phyloP scores from a whole-genome alignment of 495 filamentous ascomycete species.

The Aspergillus wentii region DNA sequence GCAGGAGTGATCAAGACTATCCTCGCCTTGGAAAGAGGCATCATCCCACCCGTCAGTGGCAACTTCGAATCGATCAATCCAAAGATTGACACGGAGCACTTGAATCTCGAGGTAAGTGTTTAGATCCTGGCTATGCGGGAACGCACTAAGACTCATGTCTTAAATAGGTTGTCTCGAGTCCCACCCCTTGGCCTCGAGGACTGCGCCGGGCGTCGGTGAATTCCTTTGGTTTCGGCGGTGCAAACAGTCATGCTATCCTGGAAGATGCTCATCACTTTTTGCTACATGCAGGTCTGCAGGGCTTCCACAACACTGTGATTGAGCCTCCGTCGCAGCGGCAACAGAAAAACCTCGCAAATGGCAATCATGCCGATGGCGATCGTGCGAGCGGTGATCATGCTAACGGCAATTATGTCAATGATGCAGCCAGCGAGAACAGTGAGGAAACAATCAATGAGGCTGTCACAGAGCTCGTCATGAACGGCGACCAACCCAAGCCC shows the following conservation, averaged over 20 bases:
- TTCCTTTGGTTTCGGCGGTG: constrained; percentile 27
- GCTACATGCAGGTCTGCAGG: constrained; percentile 1
- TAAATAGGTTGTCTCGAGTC: constrained; percentile 2
- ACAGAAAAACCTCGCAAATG: no score
- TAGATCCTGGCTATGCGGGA: not conserved
- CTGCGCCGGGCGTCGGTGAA: constrained; percentile 21
- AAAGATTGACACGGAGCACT: constrained; percentile 9
- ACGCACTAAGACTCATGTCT: not conserved
- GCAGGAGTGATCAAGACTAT: constrained; percentile 37
- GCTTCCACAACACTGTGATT: not conserved
- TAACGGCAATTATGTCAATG: not conserved
- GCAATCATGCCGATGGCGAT: no score
- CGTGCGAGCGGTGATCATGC: not conserved
- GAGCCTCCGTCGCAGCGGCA: constrained; percentile 3
- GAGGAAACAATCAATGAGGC: no score
- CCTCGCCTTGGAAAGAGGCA: constrained; percentile 31
- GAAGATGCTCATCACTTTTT: constrained; percentile 25
- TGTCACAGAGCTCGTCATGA: no score
- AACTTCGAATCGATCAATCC: constrained; percentile 15
- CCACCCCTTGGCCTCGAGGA: constrained; percentile 19
- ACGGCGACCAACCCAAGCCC: not conserved
- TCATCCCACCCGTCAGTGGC: constrained; percentile 29
- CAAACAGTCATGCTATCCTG: constrained; percentile 19
- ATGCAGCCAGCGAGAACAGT: not conserved
- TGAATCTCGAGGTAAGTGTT: constrained; percentile 5